Evolutionary conservation across 495 filamentous ascomycete genomes (phyloP).

Genomic region (Lepidopterella palustris): DNA sequence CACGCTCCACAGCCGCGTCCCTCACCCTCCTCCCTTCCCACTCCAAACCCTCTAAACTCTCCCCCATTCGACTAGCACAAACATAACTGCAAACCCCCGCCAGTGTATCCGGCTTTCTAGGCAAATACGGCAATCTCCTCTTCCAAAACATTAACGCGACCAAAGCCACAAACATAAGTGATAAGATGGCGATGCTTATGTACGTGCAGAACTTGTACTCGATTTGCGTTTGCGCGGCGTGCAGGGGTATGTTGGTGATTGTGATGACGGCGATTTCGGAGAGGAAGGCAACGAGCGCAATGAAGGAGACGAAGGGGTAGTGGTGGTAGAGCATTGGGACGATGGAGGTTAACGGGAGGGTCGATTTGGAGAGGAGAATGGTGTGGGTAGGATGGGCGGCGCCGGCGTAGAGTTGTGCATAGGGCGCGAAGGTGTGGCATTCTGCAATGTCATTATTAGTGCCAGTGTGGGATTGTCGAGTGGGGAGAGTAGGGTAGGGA

Average conservation of each 20-base stretch:
- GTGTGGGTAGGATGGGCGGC: constrained; percentile 32
- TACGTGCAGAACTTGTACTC: constrained; percentile 34
- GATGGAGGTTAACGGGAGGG: constrained; percentile 38
- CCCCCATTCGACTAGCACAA: neutral
- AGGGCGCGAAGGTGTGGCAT: constrained; percentile 22
- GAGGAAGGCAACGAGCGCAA: constrained; percentile 35
- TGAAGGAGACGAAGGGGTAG: constrained; percentile 31
- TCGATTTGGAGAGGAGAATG: constrained; percentile 34
- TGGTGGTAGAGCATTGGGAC: constrained; percentile 32
- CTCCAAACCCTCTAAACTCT: constrained; percentile 13
- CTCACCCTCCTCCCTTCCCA: neutral
- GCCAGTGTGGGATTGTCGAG: too few relatives aligned
- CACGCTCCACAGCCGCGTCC: constrained; percentile 1
- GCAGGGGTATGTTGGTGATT: constrained; percentile 38
- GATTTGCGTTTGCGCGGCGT: constrained; percentile 33
- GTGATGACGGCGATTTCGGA: constrained; percentile 38
- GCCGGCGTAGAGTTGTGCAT: constrained; percentile 27
- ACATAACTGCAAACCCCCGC: constrained; percentile 16
- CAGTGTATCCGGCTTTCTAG: constrained; percentile 13
- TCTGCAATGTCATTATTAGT: neutral
- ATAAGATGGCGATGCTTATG: constrained; percentile 35
- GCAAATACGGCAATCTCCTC: constrained; percentile 3
- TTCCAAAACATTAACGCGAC: constrained; percentile 28
- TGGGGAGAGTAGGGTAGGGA: too few relatives aligned
- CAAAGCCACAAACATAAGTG: constrained; percentile 36